Evolutionary conservation across 1,284 basidiomycete genomes (phyloP).

Genomic region (Puccinia novopanici): DNA sequence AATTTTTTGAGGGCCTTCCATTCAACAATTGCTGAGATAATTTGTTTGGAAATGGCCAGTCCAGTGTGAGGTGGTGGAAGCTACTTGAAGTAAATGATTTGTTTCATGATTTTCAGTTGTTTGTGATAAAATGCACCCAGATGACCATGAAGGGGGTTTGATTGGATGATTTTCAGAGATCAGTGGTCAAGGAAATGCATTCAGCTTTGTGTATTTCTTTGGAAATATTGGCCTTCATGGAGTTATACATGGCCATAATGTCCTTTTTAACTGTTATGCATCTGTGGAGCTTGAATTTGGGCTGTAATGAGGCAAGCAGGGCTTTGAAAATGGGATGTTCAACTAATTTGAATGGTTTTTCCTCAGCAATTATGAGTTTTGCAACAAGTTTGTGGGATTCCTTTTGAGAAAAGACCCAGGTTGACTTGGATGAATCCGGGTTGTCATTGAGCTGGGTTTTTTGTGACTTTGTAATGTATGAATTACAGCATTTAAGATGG

Average conservation of each 20-base stretch:
- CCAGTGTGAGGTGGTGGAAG: not conserved
- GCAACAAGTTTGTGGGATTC: not conserved
- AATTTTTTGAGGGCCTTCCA: not conserved
- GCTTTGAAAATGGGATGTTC: not conserved
- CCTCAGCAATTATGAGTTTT: not conserved
- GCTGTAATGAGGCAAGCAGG: not conserved
- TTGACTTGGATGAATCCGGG: not conserved
- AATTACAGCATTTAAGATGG: not conserved
- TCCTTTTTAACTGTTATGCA: not conserved
- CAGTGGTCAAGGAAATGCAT: not conserved
- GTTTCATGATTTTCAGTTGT: not conserved
- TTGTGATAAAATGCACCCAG: not conserved
- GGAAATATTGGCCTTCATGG: not conserved
- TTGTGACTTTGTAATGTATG: not conserved
- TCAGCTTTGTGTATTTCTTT: not conserved
- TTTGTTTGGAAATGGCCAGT: not conserved
- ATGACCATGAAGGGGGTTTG: not conserved
- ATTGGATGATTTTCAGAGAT: not conserved
- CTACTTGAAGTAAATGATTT: not conserved
- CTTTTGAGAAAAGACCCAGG: not conserved
- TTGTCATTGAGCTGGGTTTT: not conserved
- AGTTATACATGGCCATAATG: not conserved
- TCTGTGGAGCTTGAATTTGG: not conserved
- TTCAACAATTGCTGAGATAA: not conserved
- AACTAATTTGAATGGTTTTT: not conserved